These are phyloP conservation scores for Aspergillus carbonarius DNA, from an alignment of 2,329 filamentous ascomycete species.

Conservation along the genomic window DNA sequence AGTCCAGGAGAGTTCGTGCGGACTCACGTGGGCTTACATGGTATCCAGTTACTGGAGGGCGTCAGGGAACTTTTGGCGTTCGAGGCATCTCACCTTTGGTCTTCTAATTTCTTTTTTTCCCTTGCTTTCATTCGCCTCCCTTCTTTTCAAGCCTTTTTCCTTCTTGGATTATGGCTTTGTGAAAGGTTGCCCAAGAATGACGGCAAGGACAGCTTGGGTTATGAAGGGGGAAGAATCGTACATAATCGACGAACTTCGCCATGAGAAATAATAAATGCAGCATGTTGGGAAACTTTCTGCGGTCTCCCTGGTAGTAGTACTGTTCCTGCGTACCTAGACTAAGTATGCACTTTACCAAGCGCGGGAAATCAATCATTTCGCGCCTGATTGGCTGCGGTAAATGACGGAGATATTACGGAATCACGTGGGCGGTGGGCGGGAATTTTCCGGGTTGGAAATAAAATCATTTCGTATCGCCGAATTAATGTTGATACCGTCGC, in stretches of 20 bases:
- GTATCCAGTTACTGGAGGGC: neutral
- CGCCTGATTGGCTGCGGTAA: slow-evolving; percentile 3
- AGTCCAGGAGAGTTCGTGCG: neutral
- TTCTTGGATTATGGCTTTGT: neutral
- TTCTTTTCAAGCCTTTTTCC: neutral
- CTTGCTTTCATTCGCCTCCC: neutral
- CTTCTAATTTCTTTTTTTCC: neutral
- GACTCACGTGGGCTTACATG: neutral
- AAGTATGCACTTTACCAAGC: neutral
- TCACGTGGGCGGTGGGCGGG: slow-evolving; percentile 7
- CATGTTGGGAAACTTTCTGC: neutral
- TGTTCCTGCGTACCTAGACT: too few relatives aligned
- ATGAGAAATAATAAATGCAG: neutral
- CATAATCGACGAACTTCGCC: neutral
- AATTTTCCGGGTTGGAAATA: slow-evolving; percentile 7
- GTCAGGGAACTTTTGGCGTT: neutral
- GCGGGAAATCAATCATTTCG: neutral
- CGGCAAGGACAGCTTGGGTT: slow-evolving; percentile 3
- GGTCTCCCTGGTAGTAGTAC: too few relatives aligned
- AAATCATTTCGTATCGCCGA: slow-evolving; percentile 4
- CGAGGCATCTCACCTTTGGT: neutral
- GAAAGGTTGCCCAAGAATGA: neutral
- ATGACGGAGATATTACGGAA: neutral
- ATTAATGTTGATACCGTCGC: neutral
- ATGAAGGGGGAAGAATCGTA: neutral